These are phyloP conservation scores for Talinum fruticosum DNA, from an alignment of 148 eudicot species.

Conservation along the genomic window DNA sequence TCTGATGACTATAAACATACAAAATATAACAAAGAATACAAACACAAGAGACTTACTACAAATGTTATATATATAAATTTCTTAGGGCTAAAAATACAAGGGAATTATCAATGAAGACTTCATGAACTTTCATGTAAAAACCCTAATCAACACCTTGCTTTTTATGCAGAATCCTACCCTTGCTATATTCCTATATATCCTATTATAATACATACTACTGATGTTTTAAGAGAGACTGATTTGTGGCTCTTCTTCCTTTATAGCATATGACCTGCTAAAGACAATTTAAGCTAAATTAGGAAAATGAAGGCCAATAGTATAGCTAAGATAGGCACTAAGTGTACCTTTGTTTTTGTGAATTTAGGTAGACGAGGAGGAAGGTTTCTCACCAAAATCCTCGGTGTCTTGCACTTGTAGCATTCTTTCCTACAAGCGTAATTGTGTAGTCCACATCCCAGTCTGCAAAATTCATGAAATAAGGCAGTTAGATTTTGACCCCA, in stretches of 20 bases:
- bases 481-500: neutral
- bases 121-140: neutral
- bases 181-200: neutral
- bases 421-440: constrained; percentile 78
- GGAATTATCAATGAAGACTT: neutral
- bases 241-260: constrained; percentile 11
- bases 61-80: neutral
- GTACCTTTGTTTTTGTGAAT: neutral
- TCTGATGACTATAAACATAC: neutral
- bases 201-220: neutral
- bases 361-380: constrained; percentile 12
- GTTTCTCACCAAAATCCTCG: constrained; percentile 47
- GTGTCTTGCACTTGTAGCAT: constrained; percentile 62
- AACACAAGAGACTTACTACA: neutral
- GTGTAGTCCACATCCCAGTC: constrained; percentile 69
- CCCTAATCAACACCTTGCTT: neutral
- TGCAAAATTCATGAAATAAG: constrained; percentile 19
- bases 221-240: constrained; percentile 1
- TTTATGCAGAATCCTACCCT: no score
- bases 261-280: constrained; percentile 23
- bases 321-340: neutral
- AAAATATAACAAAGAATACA: no score
- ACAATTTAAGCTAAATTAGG: neutral
- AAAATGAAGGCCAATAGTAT: neutral
- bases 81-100: neutral